Evolutionary conservation across 768 basidiomycete species (phyloP), one percentile per base, ranked within the genome.

Genomic region (Hypholoma fasciculare): DNA sequence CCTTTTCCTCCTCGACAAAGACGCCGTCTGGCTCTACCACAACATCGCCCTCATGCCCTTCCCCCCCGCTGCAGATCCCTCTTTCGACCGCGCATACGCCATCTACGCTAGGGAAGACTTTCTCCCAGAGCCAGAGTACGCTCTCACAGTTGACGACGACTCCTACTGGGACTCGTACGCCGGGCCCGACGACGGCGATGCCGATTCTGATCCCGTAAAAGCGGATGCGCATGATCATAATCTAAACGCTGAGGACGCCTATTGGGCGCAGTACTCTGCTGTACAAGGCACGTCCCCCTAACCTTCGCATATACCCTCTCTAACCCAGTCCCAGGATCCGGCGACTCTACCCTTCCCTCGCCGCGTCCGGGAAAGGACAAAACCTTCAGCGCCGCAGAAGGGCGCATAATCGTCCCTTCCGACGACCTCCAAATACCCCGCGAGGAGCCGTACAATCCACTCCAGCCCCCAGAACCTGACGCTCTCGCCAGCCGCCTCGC

Each of bases 121-220:
- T 56, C 74, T 75, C 36, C 67, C 65, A 16, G 69, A 72, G 48
- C 67, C 62, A 19, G 54, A 55, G 12, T 50, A 66, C 26, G 50
- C 57, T 36, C 59, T 65, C 26, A 64, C 48, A n/a, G 56, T 65
- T 14, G 81, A 85, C 27, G 82, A 85, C 19, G 80, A 84, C 64
- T 74, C 80, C 7, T 91, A 90, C 66, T 92, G 89, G 90, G 78
- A 85, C 61, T 78, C 85, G 11, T 90, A 90, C 61, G 82, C 76
- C 17, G 82, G 77, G 13, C 71, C 72, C 11, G 76, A 74, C 47
- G 76, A 74, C 54, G 30, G 30, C 30, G 62, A 71, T 54, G 59
- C 59, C 49, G 69, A 68, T 50, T 62, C 57, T 58, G 61, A 40
- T 34, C 51, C 57, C 56, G 38, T 51, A 57, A 62, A 61, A 51